Percentiles rank a stretch among this genome's conserved stretches.
These are phyloP conservation scores for Bonia amplexicaulis DNA, from an alignment of 176 grass and related monocot species.

Conservation along the genomic window DNA sequence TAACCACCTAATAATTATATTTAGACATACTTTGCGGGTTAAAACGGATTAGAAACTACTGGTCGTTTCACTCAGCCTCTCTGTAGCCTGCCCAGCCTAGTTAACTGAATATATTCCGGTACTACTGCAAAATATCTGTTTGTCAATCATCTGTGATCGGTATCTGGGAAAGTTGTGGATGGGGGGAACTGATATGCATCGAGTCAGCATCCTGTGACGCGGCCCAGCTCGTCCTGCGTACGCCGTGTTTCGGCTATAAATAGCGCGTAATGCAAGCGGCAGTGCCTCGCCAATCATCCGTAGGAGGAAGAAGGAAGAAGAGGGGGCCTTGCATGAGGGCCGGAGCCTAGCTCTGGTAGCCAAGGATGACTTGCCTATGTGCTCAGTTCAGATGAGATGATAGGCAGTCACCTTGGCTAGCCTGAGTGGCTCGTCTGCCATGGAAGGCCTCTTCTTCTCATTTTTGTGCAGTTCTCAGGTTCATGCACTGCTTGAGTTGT, in stretches of 20 bases:
- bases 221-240: not conserved
- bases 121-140: not conserved
- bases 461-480: not conserved
- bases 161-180: conserved; percentile 9
- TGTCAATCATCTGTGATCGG: not conserved
- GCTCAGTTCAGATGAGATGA: conserved; percentile 12
- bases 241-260: conserved; percentile 25
- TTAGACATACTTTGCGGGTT: too few species aligned
- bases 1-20: too few species aligned
- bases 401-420: conserved; percentile 71
- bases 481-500: not conserved
- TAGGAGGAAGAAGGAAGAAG: conserved; percentile 20
- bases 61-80: too few species aligned
- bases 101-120: conserved; percentile 28
- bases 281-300: not conserved
- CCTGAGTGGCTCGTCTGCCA: conserved; percentile 42
- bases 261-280: not conserved
- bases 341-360: conserved; percentile 43
- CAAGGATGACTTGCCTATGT: conserved; percentile 72
- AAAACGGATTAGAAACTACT: too few species aligned
- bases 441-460: conserved; percentile 50
- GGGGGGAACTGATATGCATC: not conserved
- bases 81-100: not conserved
- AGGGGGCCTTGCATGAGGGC: conserved; percentile 47
- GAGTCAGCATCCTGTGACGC: not conserved